A percentile compares a stretch with the other conserved stretches of the same genome.
These are phyloP conservation scores for Cystofilobasidium bisporidii DNA, from an alignment of 768 basidiomycete genomes.

Conservation along the genomic window DNA sequence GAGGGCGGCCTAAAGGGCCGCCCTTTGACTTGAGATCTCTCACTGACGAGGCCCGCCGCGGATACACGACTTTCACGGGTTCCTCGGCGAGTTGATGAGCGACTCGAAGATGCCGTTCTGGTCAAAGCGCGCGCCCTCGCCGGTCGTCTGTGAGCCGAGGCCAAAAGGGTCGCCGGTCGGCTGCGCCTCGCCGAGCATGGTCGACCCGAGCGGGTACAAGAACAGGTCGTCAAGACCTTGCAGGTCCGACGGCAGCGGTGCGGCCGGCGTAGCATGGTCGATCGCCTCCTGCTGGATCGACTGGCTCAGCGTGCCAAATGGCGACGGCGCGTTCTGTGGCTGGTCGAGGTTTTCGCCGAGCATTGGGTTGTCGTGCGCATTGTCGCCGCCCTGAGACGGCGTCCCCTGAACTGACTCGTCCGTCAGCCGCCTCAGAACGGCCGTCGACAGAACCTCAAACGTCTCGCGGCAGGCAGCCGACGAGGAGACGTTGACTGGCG, in stretches of 20 bases:
- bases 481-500: constrained; percentile 30
- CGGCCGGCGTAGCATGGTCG: background rate
- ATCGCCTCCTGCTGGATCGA: constrained; percentile 2
- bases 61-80: too few species aligned
- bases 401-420: constrained; percentile 24
- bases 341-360: constrained; percentile 4
- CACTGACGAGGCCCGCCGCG: too few species aligned
- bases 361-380: background rate
- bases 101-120: constrained; percentile 17
- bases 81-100: constrained; percentile 17
- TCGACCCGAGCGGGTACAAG: constrained; percentile 34
- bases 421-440: constrained; percentile 30
- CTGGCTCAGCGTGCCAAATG: background rate
- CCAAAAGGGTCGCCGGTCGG: constrained; percentile 15
- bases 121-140: constrained; percentile 5
- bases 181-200: constrained; percentile 17
- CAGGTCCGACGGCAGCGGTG: constrained; percentile 38
- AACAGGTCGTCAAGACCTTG: constrained; percentile 40
- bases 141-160: background rate
- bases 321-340: constrained; percentile 1
- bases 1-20: too few species aligned
- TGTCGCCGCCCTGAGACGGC: background rate
- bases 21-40: too few species aligned
- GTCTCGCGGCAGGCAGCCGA: constrained; percentile 31
- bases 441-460: constrained; percentile 32